A percentile compares a stretch with the other conserved stretches of the same genome.
Evolutionary conservation across 2,329 filamentous ascomycete genomes (phyloP).

Genomic region (Onygenales sp.): DNA sequence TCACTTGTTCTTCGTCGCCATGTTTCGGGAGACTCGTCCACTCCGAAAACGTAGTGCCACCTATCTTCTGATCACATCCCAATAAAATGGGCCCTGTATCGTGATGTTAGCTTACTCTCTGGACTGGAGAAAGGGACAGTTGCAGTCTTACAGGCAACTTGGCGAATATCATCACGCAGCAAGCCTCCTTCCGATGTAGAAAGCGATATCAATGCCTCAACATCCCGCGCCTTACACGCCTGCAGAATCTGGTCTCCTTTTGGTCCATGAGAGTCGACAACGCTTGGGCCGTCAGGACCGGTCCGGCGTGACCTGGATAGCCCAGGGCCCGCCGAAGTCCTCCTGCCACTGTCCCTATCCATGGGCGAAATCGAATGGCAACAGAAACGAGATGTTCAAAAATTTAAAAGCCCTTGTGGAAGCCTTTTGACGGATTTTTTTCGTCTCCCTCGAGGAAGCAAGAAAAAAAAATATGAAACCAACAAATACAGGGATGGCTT

Average conservation of each 20-base stretch:
- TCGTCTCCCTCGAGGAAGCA: no score
- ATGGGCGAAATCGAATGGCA: background rate
- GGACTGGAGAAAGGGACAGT: background rate
- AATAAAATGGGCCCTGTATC: constrained; percentile 41
- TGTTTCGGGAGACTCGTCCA: constrained; percentile 65
- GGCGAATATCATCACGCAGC: constrained; percentile 57
- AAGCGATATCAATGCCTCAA: constrained; percentile 46
- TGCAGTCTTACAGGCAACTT: constrained; percentile 59
- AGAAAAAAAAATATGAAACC: no score
- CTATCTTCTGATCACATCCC: constrained; percentile 23
- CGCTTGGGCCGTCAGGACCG: background rate
- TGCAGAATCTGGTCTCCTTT: constrained; percentile 44
- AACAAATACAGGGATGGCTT: no score
- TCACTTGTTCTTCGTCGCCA: constrained; percentile 80
- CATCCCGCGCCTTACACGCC: constrained; percentile 52
- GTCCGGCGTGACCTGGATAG: background rate
- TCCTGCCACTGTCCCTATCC: background rate
- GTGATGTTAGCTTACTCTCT: constrained; percentile 8
- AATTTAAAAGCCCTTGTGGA: no score
- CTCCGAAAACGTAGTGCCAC: constrained; percentile 4
- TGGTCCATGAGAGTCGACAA: background rate
- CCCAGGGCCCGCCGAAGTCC: background rate
- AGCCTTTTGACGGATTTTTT: no score
- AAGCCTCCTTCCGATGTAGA: constrained; percentile 59
- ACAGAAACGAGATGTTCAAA: no score